phyloP scores from a whole-genome alignment of 1,139 yeast species.

The Lodderomyces parapsilosis region DNA sequence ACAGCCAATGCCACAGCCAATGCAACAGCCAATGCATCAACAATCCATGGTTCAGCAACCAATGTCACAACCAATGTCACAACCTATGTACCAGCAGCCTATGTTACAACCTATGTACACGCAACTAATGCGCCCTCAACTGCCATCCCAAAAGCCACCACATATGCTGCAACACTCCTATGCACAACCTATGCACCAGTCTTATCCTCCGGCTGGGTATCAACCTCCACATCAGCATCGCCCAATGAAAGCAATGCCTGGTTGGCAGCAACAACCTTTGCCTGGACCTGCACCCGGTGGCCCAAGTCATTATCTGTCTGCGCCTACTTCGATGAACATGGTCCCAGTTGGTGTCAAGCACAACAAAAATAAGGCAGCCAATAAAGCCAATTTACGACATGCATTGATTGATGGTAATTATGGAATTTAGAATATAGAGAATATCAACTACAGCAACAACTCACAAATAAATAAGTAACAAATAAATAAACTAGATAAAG shows the following conservation, averaged over 20 bases:
- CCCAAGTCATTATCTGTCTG: not conserved
- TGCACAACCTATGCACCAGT: conserved; percentile 1
- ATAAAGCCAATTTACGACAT: conserved; percentile 42
- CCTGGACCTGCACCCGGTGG: conserved; percentile 3
- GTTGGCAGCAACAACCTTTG: not conserved
- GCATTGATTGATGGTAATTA: conserved; percentile 42
- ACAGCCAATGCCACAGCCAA: conserved; percentile 3
- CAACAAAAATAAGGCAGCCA: conserved; percentile 34
- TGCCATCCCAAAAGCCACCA: conserved; percentile 1
- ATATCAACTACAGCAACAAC: too few species aligned
- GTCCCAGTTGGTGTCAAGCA: conserved; percentile 36
- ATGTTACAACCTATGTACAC: conserved; percentile 5
- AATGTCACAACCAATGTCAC: conserved; percentile 3
- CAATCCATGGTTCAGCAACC: conserved; percentile 1
- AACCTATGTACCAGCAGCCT: conserved; percentile 7
- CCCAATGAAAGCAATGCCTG: not conserved
- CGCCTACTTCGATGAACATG: conserved; percentile 31
- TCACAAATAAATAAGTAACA: conserved; percentile 8
- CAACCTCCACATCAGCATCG: conserved; percentile 9
- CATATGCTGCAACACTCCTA: not conserved
- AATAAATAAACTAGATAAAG: not conserved
- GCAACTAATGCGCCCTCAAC: not conserved
- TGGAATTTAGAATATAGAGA: conserved; percentile 44
- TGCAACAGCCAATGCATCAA: conserved; percentile 1
- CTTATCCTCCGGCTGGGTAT: not conserved